phyloP scores from a whole-genome alignment of 208 protist species.

The Leishmania tarentolae region DNA sequence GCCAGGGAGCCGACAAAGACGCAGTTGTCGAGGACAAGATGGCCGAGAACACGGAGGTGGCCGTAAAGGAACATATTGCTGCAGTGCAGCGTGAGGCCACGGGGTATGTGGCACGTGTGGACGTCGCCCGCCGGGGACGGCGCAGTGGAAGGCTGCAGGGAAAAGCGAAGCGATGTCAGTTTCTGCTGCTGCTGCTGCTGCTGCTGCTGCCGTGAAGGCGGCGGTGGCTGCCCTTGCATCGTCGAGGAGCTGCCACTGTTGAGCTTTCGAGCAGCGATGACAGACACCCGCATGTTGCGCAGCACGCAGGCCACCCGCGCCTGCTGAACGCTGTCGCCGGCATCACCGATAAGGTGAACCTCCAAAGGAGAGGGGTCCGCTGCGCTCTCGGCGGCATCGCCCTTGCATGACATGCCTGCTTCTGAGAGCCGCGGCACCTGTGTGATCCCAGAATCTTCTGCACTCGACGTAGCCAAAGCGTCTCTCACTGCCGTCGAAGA shows the following conservation, averaged over 20 bases:
- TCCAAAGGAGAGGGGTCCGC: constrained; percentile 7
- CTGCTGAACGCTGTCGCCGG: neutral
- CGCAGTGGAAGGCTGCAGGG: constrained; percentile 26
- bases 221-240: too few species aligned
- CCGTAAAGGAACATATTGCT: constrained; percentile 55
- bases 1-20: constrained; percentile 55
- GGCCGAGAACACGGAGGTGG: constrained; percentile 56
- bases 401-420: neutral
- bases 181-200: neutral
- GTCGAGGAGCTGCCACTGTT: neutral
- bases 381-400: neutral
- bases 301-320: constrained; percentile 25
- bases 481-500: neutral
- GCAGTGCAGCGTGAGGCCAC: constrained; percentile 45
- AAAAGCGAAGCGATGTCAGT: constrained; percentile 15
- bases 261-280: neutral
- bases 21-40: constrained; percentile 58
- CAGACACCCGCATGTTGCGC: constrained; percentile 30
- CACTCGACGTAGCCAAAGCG: neutral
- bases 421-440: constrained; percentile 2
- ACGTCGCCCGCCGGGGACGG: constrained; percentile 24
- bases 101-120: constrained; percentile 40
- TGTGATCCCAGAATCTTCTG: neutral
- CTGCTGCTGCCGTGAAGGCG: neutral
- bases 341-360: constrained; percentile 21